Conservation (phyloP, 83 land plant genomes). For the Picea mariana region DNA sequence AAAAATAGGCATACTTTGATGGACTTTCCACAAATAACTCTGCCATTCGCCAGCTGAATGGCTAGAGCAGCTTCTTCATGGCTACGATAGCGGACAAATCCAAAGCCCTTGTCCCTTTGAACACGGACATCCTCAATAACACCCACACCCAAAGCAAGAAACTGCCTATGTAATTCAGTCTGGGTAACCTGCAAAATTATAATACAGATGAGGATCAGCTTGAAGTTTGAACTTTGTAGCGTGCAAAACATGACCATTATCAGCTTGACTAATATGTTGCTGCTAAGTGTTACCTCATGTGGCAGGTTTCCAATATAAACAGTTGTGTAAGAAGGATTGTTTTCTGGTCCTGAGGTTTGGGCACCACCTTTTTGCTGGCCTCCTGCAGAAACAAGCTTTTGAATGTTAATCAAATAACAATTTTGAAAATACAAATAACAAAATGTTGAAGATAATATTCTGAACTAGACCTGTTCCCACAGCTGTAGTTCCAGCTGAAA, state of each 20-base stretch:
- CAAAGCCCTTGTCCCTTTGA: constrained; percentile 97
- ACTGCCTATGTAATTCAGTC: constrained; percentile 85
- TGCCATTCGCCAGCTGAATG: constrained; percentile 86
- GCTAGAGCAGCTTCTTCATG: constrained; percentile 97
- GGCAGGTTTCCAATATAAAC: constrained; percentile 99
- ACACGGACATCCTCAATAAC: constrained; percentile 92
- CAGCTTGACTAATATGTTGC: not conserved
- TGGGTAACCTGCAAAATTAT: constrained; percentile 71
- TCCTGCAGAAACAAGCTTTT: constrained; percentile 30
- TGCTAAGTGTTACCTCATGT: constrained; percentile 60
- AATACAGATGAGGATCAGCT: not conserved
- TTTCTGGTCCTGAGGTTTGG: constrained; percentile 68
- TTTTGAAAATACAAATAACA: no score
- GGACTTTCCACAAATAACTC: constrained; percentile 77
- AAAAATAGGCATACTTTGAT: constrained; percentile 61
- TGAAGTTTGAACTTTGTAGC: not conserved
- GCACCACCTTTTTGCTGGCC: constrained; percentile 39
- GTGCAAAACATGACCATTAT: not conserved
- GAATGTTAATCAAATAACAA: not conserved
- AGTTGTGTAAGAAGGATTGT: constrained; percentile 90
- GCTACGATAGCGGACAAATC: constrained; percentile 93
- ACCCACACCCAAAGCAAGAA: constrained; percentile 88
- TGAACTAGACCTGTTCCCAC: not conserved
- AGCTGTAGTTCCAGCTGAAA: not conserved
- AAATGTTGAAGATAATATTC: not conserved